Base-by-base conservation (phyloP, 202 grass and related monocot genomes). In the Dendrocalamus latiflorus region DNA sequence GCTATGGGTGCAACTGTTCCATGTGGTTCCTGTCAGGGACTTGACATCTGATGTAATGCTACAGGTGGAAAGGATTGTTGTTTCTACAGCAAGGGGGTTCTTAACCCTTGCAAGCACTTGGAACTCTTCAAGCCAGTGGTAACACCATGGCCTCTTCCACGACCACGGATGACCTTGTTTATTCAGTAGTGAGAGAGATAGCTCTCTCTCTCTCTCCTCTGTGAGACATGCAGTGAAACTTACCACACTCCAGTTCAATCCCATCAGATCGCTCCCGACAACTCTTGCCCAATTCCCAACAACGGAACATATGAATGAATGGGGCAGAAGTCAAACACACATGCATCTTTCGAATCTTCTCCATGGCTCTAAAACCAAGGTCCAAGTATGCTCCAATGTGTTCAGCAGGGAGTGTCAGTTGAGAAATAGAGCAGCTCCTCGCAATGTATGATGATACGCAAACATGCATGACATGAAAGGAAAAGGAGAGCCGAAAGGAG, bases 261-360 rank as follows among this genome's bases (percentile, higher is more conserved):
- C 80, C 84, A 84, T 87, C 84, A 76, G 80, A 62, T 75, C 11
- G 16, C 70, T 12, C 37, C 55, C 84, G 87, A 80, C 84, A 79
- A 90, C 80, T 65, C 63, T 57, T 65, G 84, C 84, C 21, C 84
- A 90, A 62, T 84, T 84, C 70, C 84, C 89, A 87, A 16, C 75
- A 37, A 33, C n/a, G 78, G 75, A 30, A 63, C 75, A 24, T 55
- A 36, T 67, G 79, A 80, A 76, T 45, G 57, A 21, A n/a, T n/a
- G n/a, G n/a, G 21, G 75, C 75, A 76, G 36, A 90, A 72, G 80
- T 81, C 88, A 90, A 83, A 87, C 72, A 69, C 30, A 80, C 63
- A 75, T 83, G n/a, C n/a, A n/a, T n/a, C 69, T 80, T 86, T 80
- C 80, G 81, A 83, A 90, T 90, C 88, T 56, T 76, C 55, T 86